Percentiles rank a stretch among this genome's conserved stretches.
These are phyloP conservation scores for Silene coronaria DNA, from an alignment of 179 eudicot genomes.

Conservation along the genomic window DNA sequence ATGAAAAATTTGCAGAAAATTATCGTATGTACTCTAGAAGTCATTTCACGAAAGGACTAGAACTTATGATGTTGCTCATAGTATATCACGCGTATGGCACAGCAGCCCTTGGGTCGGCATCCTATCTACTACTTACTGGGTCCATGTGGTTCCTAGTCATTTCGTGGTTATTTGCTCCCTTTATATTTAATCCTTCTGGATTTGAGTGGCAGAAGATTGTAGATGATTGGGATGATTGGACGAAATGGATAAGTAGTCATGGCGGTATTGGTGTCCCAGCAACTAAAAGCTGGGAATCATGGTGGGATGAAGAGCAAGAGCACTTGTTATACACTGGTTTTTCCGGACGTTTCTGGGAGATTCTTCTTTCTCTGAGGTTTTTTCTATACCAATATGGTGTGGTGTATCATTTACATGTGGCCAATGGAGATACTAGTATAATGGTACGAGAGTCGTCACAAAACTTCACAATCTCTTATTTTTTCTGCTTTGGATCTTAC, in stretches of 20 bases:
- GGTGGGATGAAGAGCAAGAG: slow-evolving; percentile 99
- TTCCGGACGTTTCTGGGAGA: slow-evolving; percentile 60
- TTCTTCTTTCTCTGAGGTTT: slow-evolving; percentile 70
- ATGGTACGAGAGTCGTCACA: slow-evolving; percentile 32
- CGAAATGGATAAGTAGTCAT: slow-evolving; percentile 74
- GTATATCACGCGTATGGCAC: slow-evolving; percentile 56
- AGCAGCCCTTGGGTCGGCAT: slow-evolving; percentile 28
- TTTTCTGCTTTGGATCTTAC: slow-evolving; percentile 10
- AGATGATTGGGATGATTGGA: slow-evolving; percentile 93
- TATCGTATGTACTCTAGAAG: slow-evolving; percentile 95
- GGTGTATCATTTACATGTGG: slow-evolving; percentile 75
- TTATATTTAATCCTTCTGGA: slow-evolving; percentile 91
- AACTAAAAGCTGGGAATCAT: slow-evolving; percentile 92
- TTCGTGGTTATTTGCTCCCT: slow-evolving; percentile 88
- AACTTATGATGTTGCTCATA: slow-evolving; percentile 64
- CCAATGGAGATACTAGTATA: slow-evolving; percentile 64
- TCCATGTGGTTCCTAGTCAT: slow-evolving; percentile 89
- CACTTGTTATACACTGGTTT: slow-evolving; percentile 71
- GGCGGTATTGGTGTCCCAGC: slow-evolving; percentile 97
- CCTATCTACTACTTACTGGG: slow-evolving; percentile 46
- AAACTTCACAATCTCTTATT: not conserved
- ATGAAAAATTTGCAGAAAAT: slow-evolving; percentile 91
- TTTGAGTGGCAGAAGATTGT: slow-evolving; percentile 98
- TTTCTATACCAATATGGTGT: slow-evolving; percentile 85
- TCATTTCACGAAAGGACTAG: slow-evolving; percentile 85